A percentile compares a stretch with the other conserved stretches of the same genome.
Evolutionary conservation across 1,284 basidiomycete species (phyloP).

Genomic region (Ceratobasidium papillatum): DNA sequence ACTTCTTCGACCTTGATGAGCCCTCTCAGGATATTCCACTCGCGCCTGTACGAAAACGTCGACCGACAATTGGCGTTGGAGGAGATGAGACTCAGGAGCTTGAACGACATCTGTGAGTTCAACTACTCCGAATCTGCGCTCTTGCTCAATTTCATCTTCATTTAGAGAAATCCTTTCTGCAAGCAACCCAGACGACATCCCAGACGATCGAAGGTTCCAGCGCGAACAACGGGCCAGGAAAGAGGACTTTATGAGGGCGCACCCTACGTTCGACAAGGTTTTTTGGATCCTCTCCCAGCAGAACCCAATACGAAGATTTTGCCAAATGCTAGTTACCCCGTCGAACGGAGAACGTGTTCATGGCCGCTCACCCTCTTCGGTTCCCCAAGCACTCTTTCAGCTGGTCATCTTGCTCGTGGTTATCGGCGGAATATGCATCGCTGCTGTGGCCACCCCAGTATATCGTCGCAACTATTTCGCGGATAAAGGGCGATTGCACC

Average conservation of each 20-base stretch:
- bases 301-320: conserved; percentile 76
- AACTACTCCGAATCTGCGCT: background rate
- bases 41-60: conserved; percentile 1
- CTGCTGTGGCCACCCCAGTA: conserved; percentile 84
- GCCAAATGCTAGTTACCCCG: conserved; percentile 86
- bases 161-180: conserved; percentile 71
- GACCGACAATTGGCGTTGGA: conserved; percentile 1
- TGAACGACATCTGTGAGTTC: conserved; percentile 30
- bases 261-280: conserved; percentile 91
- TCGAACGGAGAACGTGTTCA: conserved; percentile 87
- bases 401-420: conserved; percentile 79
- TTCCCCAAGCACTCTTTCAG: conserved; percentile 79
- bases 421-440: conserved; percentile 84
- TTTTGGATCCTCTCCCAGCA: conserved; percentile 91
- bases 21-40: conserved; percentile 53
- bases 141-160: background rate
- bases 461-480: conserved; percentile 83
- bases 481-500: conserved; percentile 65
- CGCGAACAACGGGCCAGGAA: conserved; percentile 81
- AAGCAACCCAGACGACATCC: conserved; percentile 62
- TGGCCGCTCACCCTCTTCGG: conserved; percentile 71
- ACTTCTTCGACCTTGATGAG: conserved; percentile 50
- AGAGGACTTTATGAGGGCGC: conserved; percentile 87
- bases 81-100: conserved; percentile 27
- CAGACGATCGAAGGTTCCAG: conserved; percentile 54